These are phyloP conservation scores for Alternaria sp. DNA, from an alignment of 2,329 filamentous ascomycete genomes.

Conservation along the genomic window DNA sequence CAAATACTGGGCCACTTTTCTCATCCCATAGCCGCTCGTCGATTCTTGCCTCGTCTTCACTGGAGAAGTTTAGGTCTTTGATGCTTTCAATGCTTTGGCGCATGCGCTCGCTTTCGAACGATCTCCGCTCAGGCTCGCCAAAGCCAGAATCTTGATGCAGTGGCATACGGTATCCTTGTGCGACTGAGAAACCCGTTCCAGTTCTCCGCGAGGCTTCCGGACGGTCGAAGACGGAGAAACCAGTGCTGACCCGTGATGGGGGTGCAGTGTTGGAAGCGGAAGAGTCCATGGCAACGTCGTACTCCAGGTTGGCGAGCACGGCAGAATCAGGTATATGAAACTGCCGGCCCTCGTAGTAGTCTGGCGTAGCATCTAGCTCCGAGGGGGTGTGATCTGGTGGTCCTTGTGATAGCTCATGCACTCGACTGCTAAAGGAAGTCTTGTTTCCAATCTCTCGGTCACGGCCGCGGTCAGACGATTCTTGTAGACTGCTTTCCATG, in stretches of 20 bases:
- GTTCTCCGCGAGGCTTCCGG: constrained; percentile 23
- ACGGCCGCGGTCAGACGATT: constrained; percentile 18
- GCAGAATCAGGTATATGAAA: constrained; percentile 28
- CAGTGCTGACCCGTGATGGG: constrained; percentile 37
- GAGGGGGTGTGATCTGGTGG: constrained; percentile 15
- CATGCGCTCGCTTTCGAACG: constrained; percentile 37
- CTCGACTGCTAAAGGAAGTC: constrained; percentile 46
- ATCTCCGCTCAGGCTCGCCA: constrained; percentile 26
- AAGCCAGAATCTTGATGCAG: constrained; percentile 50
- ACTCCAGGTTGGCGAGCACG: constrained; percentile 41
- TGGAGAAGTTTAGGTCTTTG: constrained; percentile 20
- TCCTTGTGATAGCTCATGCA: constrained; percentile 38
- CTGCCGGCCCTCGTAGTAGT: constrained; percentile 20
- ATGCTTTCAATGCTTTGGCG: constrained; percentile 35
- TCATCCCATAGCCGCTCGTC: constrained; percentile 38
- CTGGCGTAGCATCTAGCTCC: constrained; percentile 8
- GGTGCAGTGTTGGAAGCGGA: constrained; percentile 32
- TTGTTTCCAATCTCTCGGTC: constrained; percentile 34
- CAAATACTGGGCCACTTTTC: constrained; percentile 28
- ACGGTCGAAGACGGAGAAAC: constrained; percentile 38
- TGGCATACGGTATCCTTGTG: constrained; percentile 38
- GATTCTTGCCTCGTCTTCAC: constrained; percentile 30
- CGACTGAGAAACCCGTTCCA: constrained; percentile 30
- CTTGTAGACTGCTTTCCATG: constrained; percentile 15
- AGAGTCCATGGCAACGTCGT: constrained; percentile 42